Percentiles rank a stretch among this genome's conserved stretches.
These are phyloP conservation scores for Arthromyces matolae DNA, from an alignment of 768 basidiomycete species.

Conservation along the genomic window DNA sequence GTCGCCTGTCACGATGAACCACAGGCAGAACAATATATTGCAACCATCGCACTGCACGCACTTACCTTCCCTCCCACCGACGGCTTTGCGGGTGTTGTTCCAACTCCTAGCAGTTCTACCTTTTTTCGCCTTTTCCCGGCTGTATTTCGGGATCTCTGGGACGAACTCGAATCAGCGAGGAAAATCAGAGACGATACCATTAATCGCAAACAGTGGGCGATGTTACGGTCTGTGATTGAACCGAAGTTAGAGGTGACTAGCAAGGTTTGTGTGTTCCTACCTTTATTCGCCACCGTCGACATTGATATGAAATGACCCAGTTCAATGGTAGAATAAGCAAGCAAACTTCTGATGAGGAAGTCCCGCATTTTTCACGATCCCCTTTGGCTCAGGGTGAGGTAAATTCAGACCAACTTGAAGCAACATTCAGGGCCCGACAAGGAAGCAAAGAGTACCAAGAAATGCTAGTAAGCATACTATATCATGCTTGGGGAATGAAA, in stretches of 20 bases:
- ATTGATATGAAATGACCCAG: slow-evolving; percentile 15
- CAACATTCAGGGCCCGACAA: slow-evolving; percentile 59
- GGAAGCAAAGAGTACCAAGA: slow-evolving; percentile 68
- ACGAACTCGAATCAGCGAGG: slow-evolving; percentile 70
- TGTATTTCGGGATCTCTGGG: slow-evolving; percentile 87
- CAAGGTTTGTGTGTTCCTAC: slow-evolving; percentile 37
- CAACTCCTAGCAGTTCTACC: slow-evolving; percentile 46
- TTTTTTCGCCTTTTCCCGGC: slow-evolving; percentile 80
- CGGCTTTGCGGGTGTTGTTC: slow-evolving; percentile 56
- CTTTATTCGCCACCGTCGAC: not conserved
- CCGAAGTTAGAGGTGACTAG: slow-evolving; percentile 44
- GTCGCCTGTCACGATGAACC: slow-evolving; percentile 71
- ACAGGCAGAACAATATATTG: slow-evolving; percentile 89
- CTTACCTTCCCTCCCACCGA: slow-evolving; percentile 61
- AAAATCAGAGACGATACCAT: slow-evolving; percentile 55
- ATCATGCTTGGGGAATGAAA: too few relatives aligned
- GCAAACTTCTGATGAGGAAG: slow-evolving; percentile 12
- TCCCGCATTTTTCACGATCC: slow-evolving; percentile 1
- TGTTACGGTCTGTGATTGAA: slow-evolving; percentile 59
- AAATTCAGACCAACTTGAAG: slow-evolving; percentile 49
- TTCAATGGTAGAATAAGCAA: slow-evolving; percentile 22
- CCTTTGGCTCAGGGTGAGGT: slow-evolving; percentile 17
- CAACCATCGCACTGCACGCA: slow-evolving; percentile 80
- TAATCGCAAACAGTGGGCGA: slow-evolving; percentile 72
- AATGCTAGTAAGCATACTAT: slow-evolving; percentile 68